A percentile compares a stretch with the other conserved stretches of the same genome.
Evolutionary conservation across 768 basidiomycete species (phyloP).

Genomic region (Phylloporus sp.): DNA sequence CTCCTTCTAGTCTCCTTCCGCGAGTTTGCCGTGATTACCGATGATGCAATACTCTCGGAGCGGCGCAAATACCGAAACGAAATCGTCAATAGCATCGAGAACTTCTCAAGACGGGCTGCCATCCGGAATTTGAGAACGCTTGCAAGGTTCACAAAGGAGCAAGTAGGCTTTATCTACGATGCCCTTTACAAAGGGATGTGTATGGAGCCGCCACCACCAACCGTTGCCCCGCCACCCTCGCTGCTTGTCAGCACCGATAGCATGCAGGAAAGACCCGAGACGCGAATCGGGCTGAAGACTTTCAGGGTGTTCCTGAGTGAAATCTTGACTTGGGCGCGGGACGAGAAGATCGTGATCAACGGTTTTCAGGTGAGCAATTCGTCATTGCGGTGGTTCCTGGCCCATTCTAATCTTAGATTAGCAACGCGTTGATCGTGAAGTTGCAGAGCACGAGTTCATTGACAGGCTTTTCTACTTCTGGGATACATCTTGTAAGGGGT

Average conservation of each 20-base stretch:
- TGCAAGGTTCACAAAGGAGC: slow-evolving; percentile 82
- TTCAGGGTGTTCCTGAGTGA: slow-evolving; percentile 90
- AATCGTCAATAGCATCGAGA: slow-evolving; percentile 89
- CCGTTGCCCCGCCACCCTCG: slow-evolving; percentile 43
- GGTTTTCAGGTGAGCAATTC: slow-evolving; percentile 68
- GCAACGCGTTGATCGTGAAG: slow-evolving; percentile 83
- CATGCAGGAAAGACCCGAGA: slow-evolving; percentile 78
- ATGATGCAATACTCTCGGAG: slow-evolving; percentile 87
- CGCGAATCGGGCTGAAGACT: slow-evolving; percentile 78
- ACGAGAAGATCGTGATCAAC: slow-evolving; percentile 89
- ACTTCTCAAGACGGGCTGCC: slow-evolving; percentile 88
- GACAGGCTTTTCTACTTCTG: slow-evolving; percentile 93
- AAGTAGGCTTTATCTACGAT: slow-evolving; percentile 88
- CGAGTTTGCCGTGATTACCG: slow-evolving; percentile 94
- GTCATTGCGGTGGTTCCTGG: neutral
- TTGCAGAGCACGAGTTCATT: slow-evolving; percentile 96
- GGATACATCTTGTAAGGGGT: slow-evolving; percentile 79
- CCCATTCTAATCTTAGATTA: slow-evolving; percentile 27
- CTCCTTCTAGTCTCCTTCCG: slow-evolving; percentile 94
- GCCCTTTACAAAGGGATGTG: slow-evolving; percentile 84
- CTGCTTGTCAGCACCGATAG: slow-evolving; percentile 57
- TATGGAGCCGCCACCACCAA: slow-evolving; percentile 63
- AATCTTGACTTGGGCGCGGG: slow-evolving; percentile 91
- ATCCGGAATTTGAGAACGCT: slow-evolving; percentile 80
- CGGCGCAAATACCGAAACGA: slow-evolving; percentile 83